A percentile compares a stretch with the other conserved stretches of the same genome.
Conservation (phyloP, 495 filamentous ascomycete species). For the Neurospora sp. region DNA sequence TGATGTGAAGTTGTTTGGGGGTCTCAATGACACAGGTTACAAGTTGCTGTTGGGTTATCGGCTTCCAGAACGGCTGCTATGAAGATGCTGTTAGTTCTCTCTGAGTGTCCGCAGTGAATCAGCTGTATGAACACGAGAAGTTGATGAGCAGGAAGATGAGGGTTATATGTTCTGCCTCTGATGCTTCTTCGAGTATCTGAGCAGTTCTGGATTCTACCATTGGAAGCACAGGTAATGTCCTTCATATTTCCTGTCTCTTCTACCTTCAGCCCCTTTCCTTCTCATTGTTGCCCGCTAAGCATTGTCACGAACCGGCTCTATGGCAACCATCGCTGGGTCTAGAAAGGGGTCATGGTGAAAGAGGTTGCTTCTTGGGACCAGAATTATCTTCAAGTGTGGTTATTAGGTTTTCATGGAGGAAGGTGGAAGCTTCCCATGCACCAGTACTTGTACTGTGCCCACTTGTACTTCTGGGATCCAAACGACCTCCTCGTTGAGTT, state of each 20-base stretch:
- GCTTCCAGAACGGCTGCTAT: not conserved
- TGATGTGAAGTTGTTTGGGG: not conserved
- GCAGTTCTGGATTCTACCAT: not conserved
- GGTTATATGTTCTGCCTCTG: not conserved
- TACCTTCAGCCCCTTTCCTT: rapidly evolving
- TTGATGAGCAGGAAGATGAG: not conserved
- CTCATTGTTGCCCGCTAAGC: not conserved
- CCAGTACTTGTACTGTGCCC: no score
- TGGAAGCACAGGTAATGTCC: not conserved
- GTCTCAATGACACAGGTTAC: not conserved
- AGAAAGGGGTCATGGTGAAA: not conserved
- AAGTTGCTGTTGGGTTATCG: not conserved
- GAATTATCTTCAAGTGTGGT: not conserved
- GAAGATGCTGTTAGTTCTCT: not conserved
- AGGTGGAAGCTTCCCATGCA: not conserved
- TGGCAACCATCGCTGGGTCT: not conserved
- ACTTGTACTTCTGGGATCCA: not conserved
- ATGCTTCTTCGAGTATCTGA: not conserved
- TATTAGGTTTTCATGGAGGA: not conserved
- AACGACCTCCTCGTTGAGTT: not conserved
- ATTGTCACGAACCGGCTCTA: not conserved
- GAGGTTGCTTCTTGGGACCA: not conserved
- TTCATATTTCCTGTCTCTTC: not conserved
- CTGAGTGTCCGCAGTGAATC: not conserved
- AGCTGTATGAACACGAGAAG: not conserved